phyloP scores from a whole-genome alignment of 495 filamentous ascomycete species.

The Xylaria venustula region DNA sequence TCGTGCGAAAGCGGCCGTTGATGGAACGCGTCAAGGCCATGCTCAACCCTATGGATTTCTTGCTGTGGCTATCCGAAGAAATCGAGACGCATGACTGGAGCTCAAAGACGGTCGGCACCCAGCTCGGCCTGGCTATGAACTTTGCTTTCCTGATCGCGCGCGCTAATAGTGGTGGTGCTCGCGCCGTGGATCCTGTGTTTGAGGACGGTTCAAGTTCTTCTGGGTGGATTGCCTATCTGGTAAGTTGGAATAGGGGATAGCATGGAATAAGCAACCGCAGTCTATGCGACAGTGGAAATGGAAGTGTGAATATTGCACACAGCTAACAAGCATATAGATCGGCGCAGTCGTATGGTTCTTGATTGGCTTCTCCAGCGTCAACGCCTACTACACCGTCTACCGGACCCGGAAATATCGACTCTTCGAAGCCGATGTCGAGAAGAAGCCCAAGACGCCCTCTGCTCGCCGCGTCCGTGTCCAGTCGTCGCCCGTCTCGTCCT shows the following conservation, averaged over 20 bases:
- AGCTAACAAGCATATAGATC: slow-evolving; percentile 47
- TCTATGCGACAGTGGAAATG: too few relatives aligned
- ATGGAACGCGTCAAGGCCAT: slow-evolving; percentile 70
- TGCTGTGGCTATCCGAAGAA: slow-evolving; percentile 86
- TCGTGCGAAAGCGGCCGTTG: slow-evolving; percentile 77
- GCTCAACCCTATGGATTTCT: slow-evolving; percentile 83
- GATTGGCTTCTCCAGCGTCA: slow-evolving; percentile 60
- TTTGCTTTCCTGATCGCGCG: slow-evolving; percentile 77
- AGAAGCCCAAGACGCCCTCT: slow-evolving; percentile 73
- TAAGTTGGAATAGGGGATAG: slow-evolving; percentile 50
- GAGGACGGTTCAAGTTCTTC: slow-evolving; percentile 59
- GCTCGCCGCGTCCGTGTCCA: slow-evolving; percentile 88
- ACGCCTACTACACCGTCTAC: slow-evolving; percentile 80
- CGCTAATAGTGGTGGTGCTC: slow-evolving; percentile 58
- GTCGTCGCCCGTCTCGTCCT: slow-evolving; percentile 75
- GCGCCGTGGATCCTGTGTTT: slow-evolving; percentile 77
- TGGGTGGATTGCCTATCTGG: slow-evolving; percentile 74
- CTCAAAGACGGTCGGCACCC: slow-evolving; percentile 70
- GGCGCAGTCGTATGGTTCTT: slow-evolving; percentile 68
- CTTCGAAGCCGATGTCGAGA: slow-evolving; percentile 81
- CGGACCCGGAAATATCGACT: slow-evolving; percentile 85
- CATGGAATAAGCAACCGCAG: too few relatives aligned
- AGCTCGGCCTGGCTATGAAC: slow-evolving; percentile 74
- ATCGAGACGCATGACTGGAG: slow-evolving; percentile 88
- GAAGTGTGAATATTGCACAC: too few relatives aligned